Evolutionary conservation across 352 stramenopile genomes (phyloP).

Genomic region (Phytophthora cactorum): DNA sequence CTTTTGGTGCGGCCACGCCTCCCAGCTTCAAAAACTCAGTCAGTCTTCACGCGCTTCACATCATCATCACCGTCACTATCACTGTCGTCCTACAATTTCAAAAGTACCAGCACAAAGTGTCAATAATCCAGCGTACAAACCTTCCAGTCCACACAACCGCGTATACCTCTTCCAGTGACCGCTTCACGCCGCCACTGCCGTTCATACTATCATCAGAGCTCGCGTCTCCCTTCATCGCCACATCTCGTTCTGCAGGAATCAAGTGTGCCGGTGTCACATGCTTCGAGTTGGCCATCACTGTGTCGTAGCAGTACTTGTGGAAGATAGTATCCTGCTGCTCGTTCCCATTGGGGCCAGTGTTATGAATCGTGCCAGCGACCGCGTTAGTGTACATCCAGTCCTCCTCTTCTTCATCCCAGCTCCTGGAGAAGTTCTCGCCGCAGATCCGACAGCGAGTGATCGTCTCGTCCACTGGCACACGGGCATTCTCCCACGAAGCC

Average conservation of each 20-base stretch:
- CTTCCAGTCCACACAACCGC: constrained; percentile 25
- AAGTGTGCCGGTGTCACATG: constrained; percentile 77
- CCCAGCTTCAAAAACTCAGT: constrained; percentile 41
- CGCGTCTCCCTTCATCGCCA: constrained; percentile 19
- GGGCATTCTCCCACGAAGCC: constrained; percentile 60
- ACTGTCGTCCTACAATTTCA: constrained; percentile 54
- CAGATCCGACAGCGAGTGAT: constrained; percentile 88
- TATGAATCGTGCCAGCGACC: constrained; percentile 77
- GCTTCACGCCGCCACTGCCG: constrained; percentile 45
- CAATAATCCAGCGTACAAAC: constrained; percentile 2
- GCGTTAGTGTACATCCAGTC: constrained; percentile 93
- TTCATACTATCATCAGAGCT: constrained; percentile 33
- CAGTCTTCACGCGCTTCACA: constrained; percentile 68
- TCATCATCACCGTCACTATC: constrained; percentile 75
- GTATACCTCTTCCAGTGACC: constrained; percentile 50
- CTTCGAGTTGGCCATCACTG: constrained; percentile 83
- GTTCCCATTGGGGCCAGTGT: constrained; percentile 39
- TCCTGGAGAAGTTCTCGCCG: constrained; percentile 82
- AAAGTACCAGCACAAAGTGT: constrained; percentile 8
- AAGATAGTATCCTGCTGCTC: constrained; percentile 79
- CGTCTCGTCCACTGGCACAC: constrained; percentile 80
- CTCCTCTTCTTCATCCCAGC: constrained; percentile 90
- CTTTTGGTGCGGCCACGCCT: constrained; percentile 19
- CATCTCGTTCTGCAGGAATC: constrained; percentile 57
- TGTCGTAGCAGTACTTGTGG: constrained; percentile 91